Conservation (phyloP, 2,329 filamentous ascomycete genomes). For the Aspergillus fructus region DNA sequence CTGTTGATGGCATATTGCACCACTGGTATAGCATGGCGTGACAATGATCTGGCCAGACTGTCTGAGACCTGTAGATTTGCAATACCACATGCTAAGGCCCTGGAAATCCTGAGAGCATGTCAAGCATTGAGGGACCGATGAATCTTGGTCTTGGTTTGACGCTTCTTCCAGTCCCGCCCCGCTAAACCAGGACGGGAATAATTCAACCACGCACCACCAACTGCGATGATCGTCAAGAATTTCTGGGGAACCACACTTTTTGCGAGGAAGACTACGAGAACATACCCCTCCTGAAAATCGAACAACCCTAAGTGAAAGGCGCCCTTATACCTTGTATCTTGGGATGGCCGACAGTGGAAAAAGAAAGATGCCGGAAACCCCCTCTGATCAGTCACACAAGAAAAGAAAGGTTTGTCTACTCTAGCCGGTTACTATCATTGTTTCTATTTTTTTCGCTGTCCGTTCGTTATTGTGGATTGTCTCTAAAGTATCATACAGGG, state of each 20-base stretch:
- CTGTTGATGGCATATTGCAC: neutral
- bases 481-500: conserved; percentile 23
- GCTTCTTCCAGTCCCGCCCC: conserved; percentile 1
- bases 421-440: neutral
- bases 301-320: neutral
- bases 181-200: conserved; percentile 14
- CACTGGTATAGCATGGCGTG: neutral
- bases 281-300: neutral
- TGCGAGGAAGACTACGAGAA: neutral
- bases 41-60: neutral
- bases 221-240: conserved; percentile 4
- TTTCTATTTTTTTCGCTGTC: neutral
- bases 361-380: conserved; percentile 30
- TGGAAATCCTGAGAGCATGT: neutral
- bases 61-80: neutral
- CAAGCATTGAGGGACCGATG: neutral
- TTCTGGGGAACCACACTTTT: conserved; percentile 10
- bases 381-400: conserved; percentile 27
- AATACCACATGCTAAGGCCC: neutral
- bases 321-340: neutral
- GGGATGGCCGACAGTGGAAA: conserved; percentile 30
- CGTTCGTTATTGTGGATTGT: neutral
- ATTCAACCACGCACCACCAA: neutral
- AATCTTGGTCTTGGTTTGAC: neutral
- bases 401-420: conserved; percentile 32